These are phyloP conservation scores for Capsicum rhomboideum DNA, from an alignment of 257 asterid genomes.

Conservation along the genomic window DNA sequence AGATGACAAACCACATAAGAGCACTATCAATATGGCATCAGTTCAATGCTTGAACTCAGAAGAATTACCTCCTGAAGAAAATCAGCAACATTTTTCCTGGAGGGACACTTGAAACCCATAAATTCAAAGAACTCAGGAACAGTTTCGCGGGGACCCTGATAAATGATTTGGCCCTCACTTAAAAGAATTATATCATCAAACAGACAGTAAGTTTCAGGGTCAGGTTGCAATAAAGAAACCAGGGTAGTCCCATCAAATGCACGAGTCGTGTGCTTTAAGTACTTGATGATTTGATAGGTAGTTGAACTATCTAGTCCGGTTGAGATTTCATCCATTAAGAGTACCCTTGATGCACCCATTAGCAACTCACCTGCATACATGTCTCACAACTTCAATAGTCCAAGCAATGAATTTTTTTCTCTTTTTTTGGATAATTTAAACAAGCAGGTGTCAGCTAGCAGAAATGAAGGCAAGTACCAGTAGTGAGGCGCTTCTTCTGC, in stretches of 20 bases:
- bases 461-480: slow-evolving; percentile 38
- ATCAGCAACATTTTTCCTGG: slow-evolving; percentile 86
- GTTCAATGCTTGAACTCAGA: not conserved
- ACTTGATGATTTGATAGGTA: slow-evolving; percentile 73
- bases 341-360: slow-evolving; percentile 77
- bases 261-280: slow-evolving; percentile 67
- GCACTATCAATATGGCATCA: not conserved
- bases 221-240: slow-evolving; percentile 92
- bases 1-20: slow-evolving; percentile 36
- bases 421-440: too few relatives aligned
- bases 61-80: slow-evolving; percentile 89
- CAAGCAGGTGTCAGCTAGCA: too few relatives aligned
- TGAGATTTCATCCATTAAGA: slow-evolving; percentile 95
- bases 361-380: slow-evolving; percentile 62
- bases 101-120: slow-evolving; percentile 85
- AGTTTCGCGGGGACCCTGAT: slow-evolving; percentile 77
- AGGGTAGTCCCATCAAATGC: slow-evolving; percentile 79
- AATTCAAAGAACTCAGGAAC: slow-evolving; percentile 63
- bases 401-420: not conserved
- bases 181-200: slow-evolving; percentile 84
- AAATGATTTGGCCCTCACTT: slow-evolving; percentile 83
- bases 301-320: slow-evolving; percentile 96
- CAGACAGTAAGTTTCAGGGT: slow-evolving; percentile 92
- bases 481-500: slow-evolving; percentile 86
- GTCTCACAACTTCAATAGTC: slow-evolving; percentile 1